Base-by-base conservation (phyloP, 805 yeast genomes). In the Nakazawaea populi region DNA sequence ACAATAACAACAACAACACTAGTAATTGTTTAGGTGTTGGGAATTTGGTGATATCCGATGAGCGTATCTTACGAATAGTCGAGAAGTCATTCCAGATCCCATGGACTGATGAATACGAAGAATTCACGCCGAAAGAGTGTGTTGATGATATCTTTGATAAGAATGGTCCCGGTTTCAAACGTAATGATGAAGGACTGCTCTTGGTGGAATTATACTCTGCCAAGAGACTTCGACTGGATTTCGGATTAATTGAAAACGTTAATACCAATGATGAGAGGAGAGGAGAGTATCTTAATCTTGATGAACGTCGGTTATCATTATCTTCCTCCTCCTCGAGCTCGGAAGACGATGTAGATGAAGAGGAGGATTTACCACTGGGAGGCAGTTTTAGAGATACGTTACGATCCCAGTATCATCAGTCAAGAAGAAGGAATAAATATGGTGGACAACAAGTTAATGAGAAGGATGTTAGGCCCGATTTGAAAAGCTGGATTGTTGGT, bases 121-220 rank as follows among this genome's bases (percentile, higher is more conserved):
- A 87, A 68, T 71, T 73, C 63, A 71, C 83, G 10, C 92, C 96
- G 0, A 75, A 76, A 46, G 87, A 83, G 52, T 80, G 91, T 55
- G 74, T 90, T 9, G 81, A 82, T 34, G 95, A 89, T 64, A 85
- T 91, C 2, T 76, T 88, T 52, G 74, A 77, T 31, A 53, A 56
- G 41, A 86, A 87, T 32, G 87, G 88, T 1, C 77, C 79, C 47
- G 94, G 89, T 2, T 83, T 84, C 84, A 79, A 76, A 31, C 68
- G 67, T 48, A 73, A 75, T 50, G 76, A 72, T 42, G 76, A 73
- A 49, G 79, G 80, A 1, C 55, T 64, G 6, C 64, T 68, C 32
- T 60, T 69, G 49, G 64, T 74, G 27, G 80, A 74, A 52, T 56
- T 72, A 36, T 61, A 62, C 37, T 48, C 44, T n/a, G 9, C 18